Conservation (phyloP, 106 monocot genomes). For the Phalaenopsis aphrodite region DNA sequence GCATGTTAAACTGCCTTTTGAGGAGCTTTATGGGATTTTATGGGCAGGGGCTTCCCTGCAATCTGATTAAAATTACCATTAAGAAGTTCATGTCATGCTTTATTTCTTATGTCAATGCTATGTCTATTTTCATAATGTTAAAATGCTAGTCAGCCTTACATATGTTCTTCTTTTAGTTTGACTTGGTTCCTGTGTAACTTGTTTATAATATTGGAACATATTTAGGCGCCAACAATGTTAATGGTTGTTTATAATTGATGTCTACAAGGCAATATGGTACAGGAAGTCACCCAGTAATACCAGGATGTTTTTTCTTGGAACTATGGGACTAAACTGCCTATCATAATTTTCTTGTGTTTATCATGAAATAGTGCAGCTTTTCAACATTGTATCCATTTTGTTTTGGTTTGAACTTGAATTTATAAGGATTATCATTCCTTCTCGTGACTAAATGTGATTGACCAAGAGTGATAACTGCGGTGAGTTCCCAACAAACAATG, state of each 20-base stretch:
- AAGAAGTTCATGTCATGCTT: not conserved
- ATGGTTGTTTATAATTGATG: not conserved
- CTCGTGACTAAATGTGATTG: not conserved
- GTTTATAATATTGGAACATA: not conserved
- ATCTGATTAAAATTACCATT: not conserved
- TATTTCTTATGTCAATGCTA: not conserved
- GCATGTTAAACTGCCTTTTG: not conserved
- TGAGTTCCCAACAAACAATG: too few species aligned
- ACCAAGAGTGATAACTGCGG: too few species aligned
- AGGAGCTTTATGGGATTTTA: not conserved
- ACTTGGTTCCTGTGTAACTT: not conserved
- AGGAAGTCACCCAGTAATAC: not conserved
- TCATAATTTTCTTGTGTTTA: not conserved
- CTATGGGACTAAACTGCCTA: not conserved
- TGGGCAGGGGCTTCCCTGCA: not conserved
- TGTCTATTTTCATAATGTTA: not conserved
- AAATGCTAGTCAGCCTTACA: not conserved
- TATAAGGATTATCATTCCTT: not conserved
- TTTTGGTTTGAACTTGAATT: not conserved
- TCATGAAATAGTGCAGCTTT: not conserved
- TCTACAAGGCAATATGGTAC: not conserved
- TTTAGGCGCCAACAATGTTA: not conserved
- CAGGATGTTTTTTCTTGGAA: not conserved
- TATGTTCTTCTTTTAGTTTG: not conserved
- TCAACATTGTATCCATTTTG: not conserved